A percentile compares a stretch with the other conserved stretches of the same genome.
These are phyloP conservation scores for Senna tora DNA, from an alignment of 306 rosid species.

Conservation along the genomic window DNA sequence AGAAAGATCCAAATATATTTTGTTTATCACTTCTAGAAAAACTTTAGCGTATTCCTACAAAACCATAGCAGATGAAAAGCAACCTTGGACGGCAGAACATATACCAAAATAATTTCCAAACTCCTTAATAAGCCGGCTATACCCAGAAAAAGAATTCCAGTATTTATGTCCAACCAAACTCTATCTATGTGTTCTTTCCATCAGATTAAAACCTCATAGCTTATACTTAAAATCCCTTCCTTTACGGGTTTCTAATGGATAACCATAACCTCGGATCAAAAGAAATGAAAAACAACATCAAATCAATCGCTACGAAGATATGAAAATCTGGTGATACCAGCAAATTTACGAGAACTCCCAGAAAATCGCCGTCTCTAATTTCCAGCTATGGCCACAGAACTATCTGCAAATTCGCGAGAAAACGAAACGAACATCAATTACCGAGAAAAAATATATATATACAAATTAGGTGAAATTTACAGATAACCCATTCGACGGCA, in stretches of 20 bases:
- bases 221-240: conserved; percentile 12
- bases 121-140: conserved; percentile 30
- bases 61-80: conserved; percentile 41
- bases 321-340: conserved; percentile 22
- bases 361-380: conserved; percentile 33
- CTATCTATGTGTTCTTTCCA: conserved; percentile 43
- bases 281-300: conserved; percentile 35
- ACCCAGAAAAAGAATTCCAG: conserved; percentile 43
- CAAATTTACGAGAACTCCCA: conserved; percentile 35
- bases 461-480: not conserved
- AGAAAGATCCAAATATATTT: conserved; percentile 40
- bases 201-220: conserved; percentile 31
- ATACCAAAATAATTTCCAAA: conserved; percentile 32
- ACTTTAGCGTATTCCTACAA: conserved; percentile 48
- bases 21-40: conserved; percentile 50
- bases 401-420: conserved; percentile 52
- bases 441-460: not conserved
- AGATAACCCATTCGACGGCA: conserved; percentile 26
- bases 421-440: conserved; percentile 24
- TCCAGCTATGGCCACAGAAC: conserved; percentile 44
- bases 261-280: conserved; percentile 36
- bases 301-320: conserved; percentile 36
- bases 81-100: conserved; percentile 37
- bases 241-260: conserved; percentile 24
- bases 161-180: conserved; percentile 51